Conservation (phyloP, 164 flowering plant genomes). For the Kingdonia uniflora region DNA sequence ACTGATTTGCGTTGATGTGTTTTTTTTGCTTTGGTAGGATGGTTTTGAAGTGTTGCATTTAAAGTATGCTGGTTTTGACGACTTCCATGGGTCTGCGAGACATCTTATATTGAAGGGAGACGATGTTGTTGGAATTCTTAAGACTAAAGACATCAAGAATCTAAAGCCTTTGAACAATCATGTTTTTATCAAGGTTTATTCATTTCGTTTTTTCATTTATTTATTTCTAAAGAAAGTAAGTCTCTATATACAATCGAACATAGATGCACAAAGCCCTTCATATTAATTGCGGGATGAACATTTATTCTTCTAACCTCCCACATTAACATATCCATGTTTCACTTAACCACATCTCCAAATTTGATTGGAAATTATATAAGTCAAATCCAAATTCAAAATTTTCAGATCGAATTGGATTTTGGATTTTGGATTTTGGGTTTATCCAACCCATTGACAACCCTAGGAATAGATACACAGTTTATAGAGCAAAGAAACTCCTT, state of each 20-base stretch:
- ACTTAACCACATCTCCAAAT: too few relatives aligned
- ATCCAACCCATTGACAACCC: not conserved
- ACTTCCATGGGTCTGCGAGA: constrained; percentile 56
- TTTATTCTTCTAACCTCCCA: too few relatives aligned
- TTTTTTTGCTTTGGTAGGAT: constrained; percentile 25
- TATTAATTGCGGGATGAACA: too few relatives aligned
- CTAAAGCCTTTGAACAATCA: constrained; percentile 80
- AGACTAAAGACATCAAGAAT: constrained; percentile 81
- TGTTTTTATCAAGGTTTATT: constrained; percentile 75
- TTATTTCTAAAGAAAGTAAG: too few relatives aligned
- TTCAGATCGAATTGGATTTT: not conserved
- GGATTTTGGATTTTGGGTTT: too few relatives aligned
- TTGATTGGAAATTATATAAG: too few relatives aligned
- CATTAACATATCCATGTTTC: too few relatives aligned
- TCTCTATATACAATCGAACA: too few relatives aligned
- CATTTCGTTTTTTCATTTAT: too few relatives aligned
- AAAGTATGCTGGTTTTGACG: constrained; percentile 94
- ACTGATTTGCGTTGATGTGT: not conserved
- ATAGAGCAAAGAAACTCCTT: too few relatives aligned
- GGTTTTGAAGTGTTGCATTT: constrained; percentile 79
- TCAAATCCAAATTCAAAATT: too few relatives aligned
- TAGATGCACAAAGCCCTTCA: too few relatives aligned
- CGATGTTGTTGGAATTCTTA: constrained; percentile 82
- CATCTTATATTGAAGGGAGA: constrained; percentile 91
- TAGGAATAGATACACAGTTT: not conserved